These are phyloP conservation scores for Clonostachys rhizophaga DNA, from an alignment of 2,329 filamentous ascomycete species.

Conservation along the genomic window DNA sequence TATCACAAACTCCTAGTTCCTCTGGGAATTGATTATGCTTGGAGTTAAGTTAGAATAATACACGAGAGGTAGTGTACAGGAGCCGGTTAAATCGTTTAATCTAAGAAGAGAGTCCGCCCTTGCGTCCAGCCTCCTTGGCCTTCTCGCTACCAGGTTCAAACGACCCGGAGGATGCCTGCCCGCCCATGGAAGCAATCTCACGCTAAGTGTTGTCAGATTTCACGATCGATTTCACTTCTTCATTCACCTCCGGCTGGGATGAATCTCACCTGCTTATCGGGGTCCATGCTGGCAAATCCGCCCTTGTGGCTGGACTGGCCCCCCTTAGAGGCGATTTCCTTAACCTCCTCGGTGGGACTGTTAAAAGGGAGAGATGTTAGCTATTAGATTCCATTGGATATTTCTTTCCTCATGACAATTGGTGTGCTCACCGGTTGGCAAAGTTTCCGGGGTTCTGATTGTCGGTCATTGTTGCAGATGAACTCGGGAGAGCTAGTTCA, in stretches of 20 bases:
- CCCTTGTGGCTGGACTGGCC: conserved; percentile 26
- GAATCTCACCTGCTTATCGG: conserved; percentile 28
- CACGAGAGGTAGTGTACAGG: too few relatives aligned
- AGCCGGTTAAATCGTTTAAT: too few relatives aligned
- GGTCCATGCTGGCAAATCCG: conserved; percentile 33
- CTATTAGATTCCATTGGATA: background rate
- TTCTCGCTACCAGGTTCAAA: conserved; percentile 48
- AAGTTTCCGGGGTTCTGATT: conserved; percentile 11
- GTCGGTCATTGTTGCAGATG: conserved; percentile 5
- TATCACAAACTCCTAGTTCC: too few relatives aligned
- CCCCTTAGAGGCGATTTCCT: conserved; percentile 33
- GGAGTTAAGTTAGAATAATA: too few relatives aligned
- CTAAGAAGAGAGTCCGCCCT: conserved; percentile 31
- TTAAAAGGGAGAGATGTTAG: background rate
- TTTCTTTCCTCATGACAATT: background rate
- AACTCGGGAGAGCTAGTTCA: too few relatives aligned
- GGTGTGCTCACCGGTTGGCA: conserved; percentile 8
- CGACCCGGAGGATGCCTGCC: conserved; percentile 45
- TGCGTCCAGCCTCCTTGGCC: conserved; percentile 47
- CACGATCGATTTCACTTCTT: too few relatives aligned
- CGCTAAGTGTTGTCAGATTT: too few relatives aligned
- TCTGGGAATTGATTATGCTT: too few relatives aligned
- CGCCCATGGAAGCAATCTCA: conserved; percentile 51
- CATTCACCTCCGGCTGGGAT: too few relatives aligned
- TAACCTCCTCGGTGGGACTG: conserved; percentile 28